Base-by-base conservation (phyloP, 768 basidiomycete species). In the Leccinum ochraceum region DNA sequence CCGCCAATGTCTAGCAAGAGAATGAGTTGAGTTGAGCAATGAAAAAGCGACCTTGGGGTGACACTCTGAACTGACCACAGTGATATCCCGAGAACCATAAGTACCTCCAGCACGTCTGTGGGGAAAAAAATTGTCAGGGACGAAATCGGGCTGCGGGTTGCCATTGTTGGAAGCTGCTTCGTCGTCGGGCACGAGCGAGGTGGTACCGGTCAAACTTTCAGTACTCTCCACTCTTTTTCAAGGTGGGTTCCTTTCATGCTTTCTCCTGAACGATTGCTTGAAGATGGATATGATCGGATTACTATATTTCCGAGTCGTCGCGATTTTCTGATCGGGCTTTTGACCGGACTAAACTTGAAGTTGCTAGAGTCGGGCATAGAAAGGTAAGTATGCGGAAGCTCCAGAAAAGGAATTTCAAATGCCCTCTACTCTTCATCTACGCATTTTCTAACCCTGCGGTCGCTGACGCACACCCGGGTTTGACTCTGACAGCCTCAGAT, bases 71-170 rank as follows among this genome's bases (percentile, higher is more conserved):
- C 85, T 58, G 60, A 90, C 90, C 90, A 49, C 75, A 69, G 66
- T 92, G 91, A 61, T 84, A 84, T 1, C 91, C 91, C 6, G 84
- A 66, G 65, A 94, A 94, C 90, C 90, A 94, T 22, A 22, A 22
- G 22, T 2, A 92, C 89, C 69, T 94, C 91, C 9, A 86, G 69
- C 14, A 90, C 84, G 70, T 91, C 84, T 1, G 82, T 75, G 30
- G 22, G 1, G 1, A 9, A 10, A 53, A 2, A 24, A 3, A 37
- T 62, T 59, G 8, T 65, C 48, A 7, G 44, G 3, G 6, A 52
- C 58, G 49, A 57, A 56, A n/a, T 28, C 37, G 6, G 26, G 26
- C 2, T 28, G 2, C 3, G 54, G 11, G 17, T 52, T 54, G 13
- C 30, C 14, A 11, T 0, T 22, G 22, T 56, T 37, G 22, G 53